A percentile compares a stretch with the other conserved stretches of the same genome.
These are phyloP conservation scores for Mallotus japonicus DNA, from an alignment of 441 rosid genomes.

Conservation along the genomic window DNA sequence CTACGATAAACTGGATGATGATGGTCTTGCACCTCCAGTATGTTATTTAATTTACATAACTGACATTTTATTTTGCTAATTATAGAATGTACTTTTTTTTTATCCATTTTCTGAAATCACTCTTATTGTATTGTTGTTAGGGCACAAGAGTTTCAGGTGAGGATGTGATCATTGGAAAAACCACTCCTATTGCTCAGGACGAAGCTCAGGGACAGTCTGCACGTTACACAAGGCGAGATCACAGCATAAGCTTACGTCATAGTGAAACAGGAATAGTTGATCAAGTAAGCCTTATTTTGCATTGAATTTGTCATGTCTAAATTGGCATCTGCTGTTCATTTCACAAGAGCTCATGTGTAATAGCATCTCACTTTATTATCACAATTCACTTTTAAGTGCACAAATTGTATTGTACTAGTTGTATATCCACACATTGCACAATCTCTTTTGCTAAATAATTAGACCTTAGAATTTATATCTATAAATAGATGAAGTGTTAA, in stretches of 20 bases:
- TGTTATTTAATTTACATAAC: conserved; percentile 26
- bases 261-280: conserved; percentile 98
- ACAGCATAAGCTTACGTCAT: conserved; percentile 94
- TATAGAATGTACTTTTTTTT: not conserved
- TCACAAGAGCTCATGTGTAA: not conserved
- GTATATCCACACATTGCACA: no score
- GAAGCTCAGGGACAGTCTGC: conserved; percentile 87
- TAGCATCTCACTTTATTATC: not conserved
- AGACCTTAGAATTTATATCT: no score
- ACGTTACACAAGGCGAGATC: conserved; percentile 86
- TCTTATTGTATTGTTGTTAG: conserved; percentile 35
- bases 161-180: conserved; percentile 96
- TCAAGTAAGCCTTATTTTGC: conserved; percentile 56
- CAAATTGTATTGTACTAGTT: not conserved
- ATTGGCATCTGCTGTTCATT: not conserved
- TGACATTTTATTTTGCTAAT: not conserved
- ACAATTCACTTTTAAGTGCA: not conserved
- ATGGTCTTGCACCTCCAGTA: conserved; percentile 99
- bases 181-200: conserved; percentile 91
- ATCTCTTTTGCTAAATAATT: no score
- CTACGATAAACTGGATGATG: conserved; percentile 94
- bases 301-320: not conserved
- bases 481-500: no score
- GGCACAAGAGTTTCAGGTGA: conserved; percentile 98
- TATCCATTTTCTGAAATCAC: conserved; percentile 17